Evolutionary conservation across 148 eudicot genomes (phyloP).

Genomic region (Rhododendron ovatum): DNA sequence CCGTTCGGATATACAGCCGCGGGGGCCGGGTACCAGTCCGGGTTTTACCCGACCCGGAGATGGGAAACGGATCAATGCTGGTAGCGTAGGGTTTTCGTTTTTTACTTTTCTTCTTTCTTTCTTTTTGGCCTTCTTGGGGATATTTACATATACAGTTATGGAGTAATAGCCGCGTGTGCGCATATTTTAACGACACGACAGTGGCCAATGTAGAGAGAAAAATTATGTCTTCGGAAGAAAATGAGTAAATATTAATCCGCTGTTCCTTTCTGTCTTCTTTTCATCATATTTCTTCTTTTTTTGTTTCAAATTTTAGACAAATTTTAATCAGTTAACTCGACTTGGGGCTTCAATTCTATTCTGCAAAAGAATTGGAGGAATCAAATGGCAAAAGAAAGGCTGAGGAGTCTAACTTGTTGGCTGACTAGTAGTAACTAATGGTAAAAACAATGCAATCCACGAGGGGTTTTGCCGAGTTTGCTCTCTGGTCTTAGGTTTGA

Average conservation of each 20-base stretch:
- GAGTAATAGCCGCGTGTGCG: background rate
- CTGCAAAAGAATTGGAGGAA: background rate
- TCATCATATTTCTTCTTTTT: background rate
- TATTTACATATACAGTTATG: background rate
- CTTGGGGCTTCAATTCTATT: background rate
- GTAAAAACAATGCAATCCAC: too few species aligned
- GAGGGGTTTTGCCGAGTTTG: too few species aligned
- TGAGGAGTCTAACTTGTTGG: too few species aligned
- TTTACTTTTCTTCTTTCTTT: background rate
- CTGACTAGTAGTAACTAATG: too few species aligned
- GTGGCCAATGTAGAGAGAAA: background rate
- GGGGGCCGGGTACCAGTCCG: constrained; percentile 5
- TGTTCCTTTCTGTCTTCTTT: background rate
- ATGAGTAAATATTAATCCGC: background rate
- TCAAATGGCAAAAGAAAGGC: background rate
- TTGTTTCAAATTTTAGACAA: background rate
- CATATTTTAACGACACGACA: background rate
- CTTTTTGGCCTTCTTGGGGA: background rate
- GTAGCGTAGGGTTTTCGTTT: constrained; percentile 14
- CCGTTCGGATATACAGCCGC: background rate
- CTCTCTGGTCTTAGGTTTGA: too few species aligned
- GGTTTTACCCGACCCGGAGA: constrained; percentile 40
- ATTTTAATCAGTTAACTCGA: too few species aligned
- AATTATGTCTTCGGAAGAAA: background rate
- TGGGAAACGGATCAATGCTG: constrained; percentile 88